Base-by-base conservation (phyloP, 176 grass and related monocot genomes). In the Thinopyrum elongatum region DNA sequence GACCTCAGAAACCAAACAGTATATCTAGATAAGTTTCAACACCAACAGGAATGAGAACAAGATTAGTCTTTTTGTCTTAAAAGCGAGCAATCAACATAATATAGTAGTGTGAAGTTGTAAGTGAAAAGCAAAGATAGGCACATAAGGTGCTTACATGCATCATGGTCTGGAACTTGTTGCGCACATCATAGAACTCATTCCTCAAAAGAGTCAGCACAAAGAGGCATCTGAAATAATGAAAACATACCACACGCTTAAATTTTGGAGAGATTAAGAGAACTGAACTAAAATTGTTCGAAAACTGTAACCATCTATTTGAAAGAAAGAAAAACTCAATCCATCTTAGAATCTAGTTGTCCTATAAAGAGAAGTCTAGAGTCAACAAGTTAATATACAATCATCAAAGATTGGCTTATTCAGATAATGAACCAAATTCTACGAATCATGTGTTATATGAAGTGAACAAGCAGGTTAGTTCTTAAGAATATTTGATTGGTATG, bases 151-250 rank as follows among this genome's bases (percentile, higher is more conserved):
- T 58, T 88, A 96, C 94, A 89, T 96, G 91, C 79, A 96, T 84
- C 94, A 96, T 96, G 51, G 74, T 87, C 65, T 79, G 83, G 30
- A 96, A 91, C 82, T 93, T 93, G 75, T 86, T 91, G 29, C 77
- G 84, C 28, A 96, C 36, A 63, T 84, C 88, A 90, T 84, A 88
- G 86, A 89, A 96, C 67, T 96, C 89, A 78, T 61, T 86, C 86
- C 82, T 93, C 67, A 96, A 86, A 77, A 91, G 62, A 84, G 92
- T 41, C 82, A 96, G 74, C 33, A 89, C 89, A 74, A 74, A 85
- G 26, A 93, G 70, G 81, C 91, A 93, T 67, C 94, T 96, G 79
- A 70, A 82, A 86, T 90, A 51, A 77, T 86, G 78, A 47, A 81
- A 65, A 58, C 0, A 44, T 3, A 4, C 33, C 76, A 34, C 4